Evolutionary conservation across 805 yeast species (phyloP).

Genomic region (Spathaspora girioi): DNA sequence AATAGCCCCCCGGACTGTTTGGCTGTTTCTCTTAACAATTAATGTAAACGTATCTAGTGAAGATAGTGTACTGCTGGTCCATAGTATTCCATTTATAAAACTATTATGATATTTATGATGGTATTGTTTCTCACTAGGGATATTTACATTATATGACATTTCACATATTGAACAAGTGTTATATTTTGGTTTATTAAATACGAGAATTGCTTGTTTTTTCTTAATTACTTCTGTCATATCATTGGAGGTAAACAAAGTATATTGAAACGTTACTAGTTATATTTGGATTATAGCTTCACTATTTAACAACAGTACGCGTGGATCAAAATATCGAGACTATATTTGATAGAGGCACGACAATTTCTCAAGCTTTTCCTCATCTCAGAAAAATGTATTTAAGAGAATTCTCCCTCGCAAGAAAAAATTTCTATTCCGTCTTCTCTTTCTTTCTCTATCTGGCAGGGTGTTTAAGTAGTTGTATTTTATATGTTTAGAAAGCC

Average conservation of each 20-base stretch:
- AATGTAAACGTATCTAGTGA: not conserved
- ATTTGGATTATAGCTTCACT: no score
- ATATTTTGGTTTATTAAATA: not conserved
- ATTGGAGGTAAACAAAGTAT: not conserved
- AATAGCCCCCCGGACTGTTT: not conserved
- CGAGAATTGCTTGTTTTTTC: slow-evolving; percentile 14
- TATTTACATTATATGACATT: slow-evolving; percentile 46
- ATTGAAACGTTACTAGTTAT: not conserved
- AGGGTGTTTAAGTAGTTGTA: no score
- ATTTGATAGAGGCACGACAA: no score
- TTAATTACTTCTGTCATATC: not conserved
- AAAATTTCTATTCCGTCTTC: no score
- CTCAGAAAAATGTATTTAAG: no score
- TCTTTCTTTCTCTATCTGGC: no score
- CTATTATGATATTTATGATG: slow-evolving; percentile 53
- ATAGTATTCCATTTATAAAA: slow-evolving; percentile 47
- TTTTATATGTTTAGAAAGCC: no score
- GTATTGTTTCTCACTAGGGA: slow-evolving; percentile 37
- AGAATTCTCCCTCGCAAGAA: no score
- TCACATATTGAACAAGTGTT: slow-evolving; percentile 47
- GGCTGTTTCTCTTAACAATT: not conserved
- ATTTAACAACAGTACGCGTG: no score
- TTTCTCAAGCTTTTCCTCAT: no score
- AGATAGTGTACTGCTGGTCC: slow-evolving; percentile 35
- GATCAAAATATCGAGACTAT: no score